Evolutionary conservation across 176 grass and related monocot species (phyloP), one percentile per base, ranked within the genome.

Genomic region (Cymbopogon citratus): DNA sequence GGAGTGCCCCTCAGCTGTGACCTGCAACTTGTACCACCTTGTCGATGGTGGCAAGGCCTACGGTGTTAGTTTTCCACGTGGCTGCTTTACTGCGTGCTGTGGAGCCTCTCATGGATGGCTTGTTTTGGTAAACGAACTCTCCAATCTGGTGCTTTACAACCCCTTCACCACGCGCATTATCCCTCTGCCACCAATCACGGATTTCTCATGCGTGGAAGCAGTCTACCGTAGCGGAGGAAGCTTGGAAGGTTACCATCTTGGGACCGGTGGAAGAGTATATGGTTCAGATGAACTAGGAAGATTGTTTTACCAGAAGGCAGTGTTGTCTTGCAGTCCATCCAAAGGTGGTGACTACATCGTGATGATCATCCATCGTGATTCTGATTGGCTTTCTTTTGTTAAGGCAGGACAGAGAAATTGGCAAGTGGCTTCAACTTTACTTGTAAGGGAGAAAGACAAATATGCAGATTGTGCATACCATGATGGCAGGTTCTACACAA

Each of bases 101-200:
- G 72, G 82, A 46, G 69, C 83, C 51, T 85, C 83, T 12, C 74
- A 48, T 7, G 83, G 74, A 7, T 85, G 74, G 64, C 65, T 78
- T 12, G 1, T 70, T 18, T 21, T 44, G 12, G 28, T 36, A 1
- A 54, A 78, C 3, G 12, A 85, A 2, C 73, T 78, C 26, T 34
- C 74, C 5, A 61, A 78, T 3, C 83, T 84, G 0, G 12, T 85
- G 3, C 18, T 77, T 6, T 70, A 15, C 64, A 85, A 70, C 27
- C 74, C 64, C 21, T 85, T 78, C 31, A 84, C 73, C 4, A 45
- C 1, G 5, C 3, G 48, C 2, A 7, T 5, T 5, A 45, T 77
- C 34, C 36, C 64, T 25, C 73, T 84, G 26, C 73, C 82, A 2
- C 73, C 82, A 1, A 25, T 77, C 12, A 84, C 64, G 2, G 64